Conservation (phyloP, 2,329 filamentous ascomycete genomes). For the Aspergillus latus region DNA sequence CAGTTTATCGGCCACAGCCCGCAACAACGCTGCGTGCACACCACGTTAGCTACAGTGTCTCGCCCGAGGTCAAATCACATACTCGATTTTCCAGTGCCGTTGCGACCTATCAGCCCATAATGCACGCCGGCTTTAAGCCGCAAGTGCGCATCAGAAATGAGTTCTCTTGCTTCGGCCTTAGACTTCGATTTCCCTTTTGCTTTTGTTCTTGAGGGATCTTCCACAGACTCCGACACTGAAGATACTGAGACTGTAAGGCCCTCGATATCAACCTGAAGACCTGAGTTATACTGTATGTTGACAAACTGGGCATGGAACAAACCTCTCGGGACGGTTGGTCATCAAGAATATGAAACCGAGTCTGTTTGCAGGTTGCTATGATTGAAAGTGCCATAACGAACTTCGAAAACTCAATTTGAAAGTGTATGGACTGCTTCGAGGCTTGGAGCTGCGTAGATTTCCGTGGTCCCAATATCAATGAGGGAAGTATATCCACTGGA, state of each 20-base stretch:
- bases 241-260: slow-evolving; percentile 69
- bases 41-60: slow-evolving; percentile 4
- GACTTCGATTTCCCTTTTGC: slow-evolving; percentile 50
- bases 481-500: background rate
- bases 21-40: slow-evolving; percentile 59
- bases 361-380: slow-evolving; percentile 66
- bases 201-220: slow-evolving; percentile 28
- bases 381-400: slow-evolving; percentile 37
- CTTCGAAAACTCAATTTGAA: background rate
- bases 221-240: slow-evolving; percentile 21
- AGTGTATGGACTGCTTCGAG: too few species aligned
- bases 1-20: slow-evolving; percentile 73
- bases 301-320: background rate
- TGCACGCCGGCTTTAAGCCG: slow-evolving; percentile 69
- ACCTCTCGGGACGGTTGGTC: slow-evolving; percentile 58
- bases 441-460: too few species aligned
- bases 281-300: background rate
- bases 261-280: slow-evolving; percentile 64
- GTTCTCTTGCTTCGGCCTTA: slow-evolving; percentile 57
- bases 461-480: background rate
- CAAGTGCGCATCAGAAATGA: slow-evolving; percentile 68
- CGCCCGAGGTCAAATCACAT: slow-evolving; percentile 13
- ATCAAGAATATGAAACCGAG: slow-evolving; percentile 61
- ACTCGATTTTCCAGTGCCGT: slow-evolving; percentile 83
- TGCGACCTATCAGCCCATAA: slow-evolving; percentile 77